These are phyloP conservation scores for Lachancea thermotolerans DNA, from an alignment of 805 yeast genomes.

Conservation along the genomic window DNA sequence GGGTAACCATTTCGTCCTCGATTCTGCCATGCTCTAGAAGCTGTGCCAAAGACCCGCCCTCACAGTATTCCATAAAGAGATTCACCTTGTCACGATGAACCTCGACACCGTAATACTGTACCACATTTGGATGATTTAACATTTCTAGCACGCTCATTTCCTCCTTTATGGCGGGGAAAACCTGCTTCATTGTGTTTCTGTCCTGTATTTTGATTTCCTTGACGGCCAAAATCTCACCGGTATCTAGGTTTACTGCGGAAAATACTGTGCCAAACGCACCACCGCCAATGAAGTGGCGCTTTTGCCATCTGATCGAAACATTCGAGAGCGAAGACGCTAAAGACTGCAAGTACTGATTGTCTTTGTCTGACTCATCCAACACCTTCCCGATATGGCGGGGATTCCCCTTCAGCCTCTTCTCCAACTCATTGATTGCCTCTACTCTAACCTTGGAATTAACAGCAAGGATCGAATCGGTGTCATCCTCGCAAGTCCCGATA, in stretches of 20 bases:
- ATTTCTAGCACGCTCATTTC: constrained; percentile 96
- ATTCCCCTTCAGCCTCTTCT: constrained; percentile 39
- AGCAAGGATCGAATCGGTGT: constrained; percentile 46
- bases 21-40: constrained; percentile 86
- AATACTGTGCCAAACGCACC: constrained; percentile 94
- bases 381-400: constrained; percentile 74
- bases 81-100: constrained; percentile 94
- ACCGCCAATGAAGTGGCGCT: constrained; percentile 87
- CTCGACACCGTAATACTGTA: constrained; percentile 94
- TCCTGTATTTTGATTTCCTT: constrained; percentile 91
- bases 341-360: constrained; percentile 77
- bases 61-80: constrained; percentile 96
- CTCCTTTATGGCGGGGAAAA: constrained; percentile 84
- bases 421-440: constrained; percentile 58
- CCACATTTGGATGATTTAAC: constrained; percentile 93
- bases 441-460: constrained; percentile 63
- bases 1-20: constrained; percentile 90
- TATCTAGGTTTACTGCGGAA: constrained; percentile 86
- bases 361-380: constrained; percentile 78
- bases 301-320: constrained; percentile 94
- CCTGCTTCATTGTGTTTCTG: constrained; percentile 71
- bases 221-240: constrained; percentile 95
- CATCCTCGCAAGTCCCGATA: constrained; percentile 37
- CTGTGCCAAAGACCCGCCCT: constrained; percentile 87
- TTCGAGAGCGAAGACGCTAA: constrained; percentile 85